Conservation (phyloP, 1,139 yeast species). For the Debaryomyces subglobosus region DNA sequence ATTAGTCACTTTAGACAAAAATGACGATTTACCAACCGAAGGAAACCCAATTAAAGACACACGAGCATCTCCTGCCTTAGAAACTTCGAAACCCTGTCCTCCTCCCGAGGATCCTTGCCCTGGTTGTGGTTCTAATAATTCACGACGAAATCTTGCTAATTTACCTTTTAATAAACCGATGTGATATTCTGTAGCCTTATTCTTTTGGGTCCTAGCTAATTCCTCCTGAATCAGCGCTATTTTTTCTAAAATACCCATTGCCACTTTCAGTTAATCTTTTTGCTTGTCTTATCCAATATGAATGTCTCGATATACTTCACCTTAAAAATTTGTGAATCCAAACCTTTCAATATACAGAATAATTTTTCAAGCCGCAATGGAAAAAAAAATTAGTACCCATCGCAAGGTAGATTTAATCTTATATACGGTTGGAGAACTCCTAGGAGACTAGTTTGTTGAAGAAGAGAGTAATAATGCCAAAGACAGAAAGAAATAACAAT, state of each 20-base stretch:
- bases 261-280: neutral
- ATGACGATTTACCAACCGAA: conserved; percentile 94
- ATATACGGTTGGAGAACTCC: neutral
- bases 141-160: conserved; percentile 91
- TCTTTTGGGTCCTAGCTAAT: conserved; percentile 92
- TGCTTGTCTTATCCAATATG: neutral
- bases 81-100: conserved; percentile 92
- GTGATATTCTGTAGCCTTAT: conserved; percentile 97
- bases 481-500: conserved; percentile 10
- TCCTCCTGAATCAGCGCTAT: conserved; percentile 92
- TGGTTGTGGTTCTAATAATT: conserved; percentile 86
- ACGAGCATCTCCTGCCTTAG: conserved; percentile 95
- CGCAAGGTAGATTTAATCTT: conserved; percentile 1
- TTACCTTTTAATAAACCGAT: conserved; percentile 92
- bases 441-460: neutral
- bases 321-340: neutral
- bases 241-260: conserved; percentile 58
- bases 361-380: conserved; percentile 6
- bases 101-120: conserved; percentile 68
- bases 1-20: conserved; percentile 82
- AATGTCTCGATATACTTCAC: neutral
- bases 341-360: conserved; percentile 5
- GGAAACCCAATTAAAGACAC: conserved; percentile 96
- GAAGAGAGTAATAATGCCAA: conserved; percentile 13
- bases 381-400: conserved; percentile 6